Evolutionary conservation across 306 rosid species (phyloP), one percentile per base, ranked within the genome.

Genomic region (Begonia loranthoides): DNA sequence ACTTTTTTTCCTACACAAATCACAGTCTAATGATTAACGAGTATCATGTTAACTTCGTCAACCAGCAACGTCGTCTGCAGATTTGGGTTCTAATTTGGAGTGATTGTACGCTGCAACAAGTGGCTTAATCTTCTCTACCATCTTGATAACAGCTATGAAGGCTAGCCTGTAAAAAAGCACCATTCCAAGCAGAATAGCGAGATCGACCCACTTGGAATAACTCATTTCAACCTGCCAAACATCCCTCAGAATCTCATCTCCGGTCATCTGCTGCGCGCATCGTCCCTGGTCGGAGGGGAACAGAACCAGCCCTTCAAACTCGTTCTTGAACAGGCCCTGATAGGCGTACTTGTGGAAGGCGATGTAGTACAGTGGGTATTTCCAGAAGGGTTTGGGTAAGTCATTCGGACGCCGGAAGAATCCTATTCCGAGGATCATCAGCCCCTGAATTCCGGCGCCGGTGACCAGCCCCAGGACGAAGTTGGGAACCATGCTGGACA

Each of bases 391-490:
- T 1, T 6, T 10, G 0, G 95, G 93, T 59, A 87, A 56, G 59
- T 77, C 79, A 1, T 44, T 49, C 12, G 95, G 89, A 13, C 73
- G 17, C 53, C 67, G 66, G 56, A 87, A 87, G 72, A 68, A 87
- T 1, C 93, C 93, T 0, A 74, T 77, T 0, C 22, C 50, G 1
- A 82, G 19, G 0, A 87, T 66, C 88, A 87, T 73, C 0, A 79
- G 44, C 34, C 83, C 93, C 67, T 79, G 89, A 48, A 82, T 62
- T 54, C 95, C 93, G 45, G 87, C 74, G 6, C 95, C 89, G 0
- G 70, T 48, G 50, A 82, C 82, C 9, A 28, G 9, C 36, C 36
- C 36, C 36, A 28, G 36, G 3, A 28, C 36, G 36, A 28, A 28
- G 36, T 28, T 28, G 8, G 36, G 36, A 8, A 28, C 36, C 36